These are phyloP conservation scores for Kwoniella pini DNA, from an alignment of 768 basidiomycete species.

Conservation along the genomic window DNA sequence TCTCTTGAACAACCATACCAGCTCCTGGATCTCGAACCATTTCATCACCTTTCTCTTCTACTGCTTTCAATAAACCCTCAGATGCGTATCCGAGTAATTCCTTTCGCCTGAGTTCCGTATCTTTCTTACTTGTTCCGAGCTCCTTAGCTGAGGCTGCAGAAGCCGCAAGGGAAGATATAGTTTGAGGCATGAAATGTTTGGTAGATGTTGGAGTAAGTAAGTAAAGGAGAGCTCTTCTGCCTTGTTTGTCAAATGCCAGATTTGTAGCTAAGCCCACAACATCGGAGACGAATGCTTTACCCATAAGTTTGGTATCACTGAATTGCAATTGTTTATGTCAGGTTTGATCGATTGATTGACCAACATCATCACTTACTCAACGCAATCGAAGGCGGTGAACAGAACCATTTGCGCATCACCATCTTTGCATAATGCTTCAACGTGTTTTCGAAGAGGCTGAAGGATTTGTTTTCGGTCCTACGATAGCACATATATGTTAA, in stretches of 20 bases:
- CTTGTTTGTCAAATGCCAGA: conserved; percentile 62
- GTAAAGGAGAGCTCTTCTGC: conserved; percentile 78
- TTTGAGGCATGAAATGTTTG: conserved; percentile 82
- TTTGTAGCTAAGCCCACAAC: conserved; percentile 65
- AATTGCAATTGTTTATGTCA: neutral
- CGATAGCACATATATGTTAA: neutral
- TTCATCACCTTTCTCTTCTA: conserved; percentile 64
- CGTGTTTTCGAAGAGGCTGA: conserved; percentile 83
- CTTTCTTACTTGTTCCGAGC: conserved; percentile 77
- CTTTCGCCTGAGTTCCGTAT: conserved; percentile 62
- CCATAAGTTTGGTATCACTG: conserved; percentile 86
- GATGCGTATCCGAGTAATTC: conserved; percentile 77
- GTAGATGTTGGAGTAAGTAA: conserved; percentile 78
- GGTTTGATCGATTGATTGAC: neutral
- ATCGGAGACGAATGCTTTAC: conserved; percentile 74
- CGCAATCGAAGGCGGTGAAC: conserved; percentile 84
- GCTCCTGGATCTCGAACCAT: conserved; percentile 75
- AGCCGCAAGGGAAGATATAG: conserved; percentile 69
- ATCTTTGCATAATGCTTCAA: conserved; percentile 82
- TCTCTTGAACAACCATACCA: conserved; percentile 73
- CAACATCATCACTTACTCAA: conserved; percentile 65
- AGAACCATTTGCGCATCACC: conserved; percentile 87
- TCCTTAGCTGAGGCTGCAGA: conserved; percentile 62
- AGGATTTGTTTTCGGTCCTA: conserved; percentile 89
- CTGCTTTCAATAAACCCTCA: conserved; percentile 69